These are phyloP conservation scores for Sistotremastrum niveocremeum DNA, from an alignment of 768 basidiomycete species.

Conservation along the genomic window DNA sequence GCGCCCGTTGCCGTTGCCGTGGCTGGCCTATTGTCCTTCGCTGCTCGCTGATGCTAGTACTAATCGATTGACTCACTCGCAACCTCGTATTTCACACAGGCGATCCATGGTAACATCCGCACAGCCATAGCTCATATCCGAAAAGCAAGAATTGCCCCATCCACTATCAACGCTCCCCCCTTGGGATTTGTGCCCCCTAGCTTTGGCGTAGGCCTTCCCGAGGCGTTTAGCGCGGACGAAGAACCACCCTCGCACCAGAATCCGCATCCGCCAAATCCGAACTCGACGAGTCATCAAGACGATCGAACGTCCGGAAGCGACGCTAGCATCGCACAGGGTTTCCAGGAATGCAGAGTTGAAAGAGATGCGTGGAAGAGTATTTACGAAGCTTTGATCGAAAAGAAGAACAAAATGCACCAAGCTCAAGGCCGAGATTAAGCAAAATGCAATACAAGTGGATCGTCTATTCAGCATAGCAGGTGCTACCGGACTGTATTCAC, in stretches of 20 bases:
- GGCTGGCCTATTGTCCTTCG: background rate
- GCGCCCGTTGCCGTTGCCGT: constrained; percentile 1
- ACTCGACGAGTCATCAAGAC: background rate
- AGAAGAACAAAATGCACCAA: constrained; percentile 7
- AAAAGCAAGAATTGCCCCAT: constrained; percentile 70
- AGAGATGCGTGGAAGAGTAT: constrained; percentile 70
- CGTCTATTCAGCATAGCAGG: background rate
- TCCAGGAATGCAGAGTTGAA: constrained; percentile 68
- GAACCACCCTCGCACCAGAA: no score
- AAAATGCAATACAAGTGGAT: background rate
- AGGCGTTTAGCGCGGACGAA: constrained; percentile 17
- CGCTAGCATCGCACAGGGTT: constrained; percentile 32
- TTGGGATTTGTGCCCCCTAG: constrained; percentile 63
- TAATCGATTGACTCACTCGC: background rate
- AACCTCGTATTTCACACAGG: constrained; percentile 21
- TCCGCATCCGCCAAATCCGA: no score
- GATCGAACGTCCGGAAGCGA: constrained; percentile 6
- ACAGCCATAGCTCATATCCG: constrained; percentile 72
- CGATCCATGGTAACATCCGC: constrained; percentile 64
- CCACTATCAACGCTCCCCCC: constrained; percentile 74
- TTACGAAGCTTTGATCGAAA: constrained; percentile 43
- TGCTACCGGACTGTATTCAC: no score
- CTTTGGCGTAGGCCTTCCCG: constrained; percentile 62
- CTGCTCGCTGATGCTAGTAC: constrained; percentile 2
- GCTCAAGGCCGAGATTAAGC: no score